Conservation (phyloP, 108 stramenopile genomes). For the Pseudonitzschia pungens region DNA sequence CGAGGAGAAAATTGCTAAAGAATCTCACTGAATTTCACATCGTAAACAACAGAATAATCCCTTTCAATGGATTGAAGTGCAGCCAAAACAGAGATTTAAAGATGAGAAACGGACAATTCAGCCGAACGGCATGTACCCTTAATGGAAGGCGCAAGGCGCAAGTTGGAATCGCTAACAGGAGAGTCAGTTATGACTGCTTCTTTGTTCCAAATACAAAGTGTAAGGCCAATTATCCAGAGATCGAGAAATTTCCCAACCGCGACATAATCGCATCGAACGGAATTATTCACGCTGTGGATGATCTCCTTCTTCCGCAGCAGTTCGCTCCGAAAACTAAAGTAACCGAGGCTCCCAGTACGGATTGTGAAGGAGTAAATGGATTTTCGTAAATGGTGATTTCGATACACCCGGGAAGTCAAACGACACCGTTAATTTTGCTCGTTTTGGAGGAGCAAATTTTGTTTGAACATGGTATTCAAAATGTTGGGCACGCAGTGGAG, state of each 20-base stretch:
- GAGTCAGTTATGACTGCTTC: not conserved
- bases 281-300: constrained; percentile 3
- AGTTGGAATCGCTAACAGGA: not conserved
- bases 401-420: too few species aligned
- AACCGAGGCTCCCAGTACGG: too few species aligned
- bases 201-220: too few species aligned
- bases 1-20: not conserved
- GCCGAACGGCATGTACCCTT: constrained; percentile 5
- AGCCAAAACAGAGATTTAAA: too few species aligned
- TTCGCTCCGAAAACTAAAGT: too few species aligned
- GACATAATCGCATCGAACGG: constrained; percentile 6
- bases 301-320: not conserved
- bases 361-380: too few species aligned
- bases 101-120: not conserved
- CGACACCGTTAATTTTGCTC: too few species aligned
- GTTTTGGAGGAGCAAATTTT: too few species aligned
- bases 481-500: too few species aligned
- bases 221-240: not conserved
- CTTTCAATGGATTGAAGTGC: not conserved
- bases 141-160: not conserved
- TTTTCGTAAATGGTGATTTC: too few species aligned
- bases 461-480: too few species aligned
- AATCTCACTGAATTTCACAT: not conserved
- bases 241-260: not conserved
- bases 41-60: not conserved